Evolutionary conservation across 192 early-diverging fungal genomes (phyloP).

Genomic region (Piromyces sp.): DNA sequence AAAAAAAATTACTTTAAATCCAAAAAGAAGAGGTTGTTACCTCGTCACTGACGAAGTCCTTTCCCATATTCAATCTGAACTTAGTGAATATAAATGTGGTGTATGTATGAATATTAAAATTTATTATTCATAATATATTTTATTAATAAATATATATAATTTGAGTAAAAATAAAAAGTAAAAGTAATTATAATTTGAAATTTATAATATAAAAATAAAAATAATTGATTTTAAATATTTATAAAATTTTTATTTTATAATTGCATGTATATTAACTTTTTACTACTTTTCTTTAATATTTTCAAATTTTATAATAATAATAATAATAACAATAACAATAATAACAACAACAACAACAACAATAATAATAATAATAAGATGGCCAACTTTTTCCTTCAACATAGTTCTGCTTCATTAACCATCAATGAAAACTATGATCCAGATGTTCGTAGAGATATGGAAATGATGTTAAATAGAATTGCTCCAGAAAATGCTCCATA

Average conservation of each 20-base stretch:
- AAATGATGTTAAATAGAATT: slow-evolving; percentile 65
- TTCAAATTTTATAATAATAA: no score
- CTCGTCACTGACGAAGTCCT: slow-evolving; percentile 54
- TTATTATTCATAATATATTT: no score
- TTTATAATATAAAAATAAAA: no score
- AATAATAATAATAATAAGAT: not conserved
- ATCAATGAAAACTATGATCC: slow-evolving; percentile 77
- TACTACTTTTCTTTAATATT: no score
- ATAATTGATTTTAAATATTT: no score
- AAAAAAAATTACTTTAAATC: slow-evolving; percentile 31
- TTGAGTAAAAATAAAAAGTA: no score
- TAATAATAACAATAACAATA: slow-evolving; percentile 31
- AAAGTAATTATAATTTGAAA: no score
- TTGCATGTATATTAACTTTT: no score
- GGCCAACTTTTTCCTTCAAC: slow-evolving; percentile 40
- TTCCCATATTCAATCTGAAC: slow-evolving; percentile 31
- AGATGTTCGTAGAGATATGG: slow-evolving; percentile 63
- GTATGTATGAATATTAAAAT: slow-evolving; percentile 9
- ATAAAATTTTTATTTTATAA: no score
- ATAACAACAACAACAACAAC: not conserved
- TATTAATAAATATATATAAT: no score
- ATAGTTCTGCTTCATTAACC: slow-evolving; percentile 75
- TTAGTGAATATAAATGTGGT: slow-evolving; percentile 48
- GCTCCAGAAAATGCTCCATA: slow-evolving; percentile 65
- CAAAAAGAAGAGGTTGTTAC: slow-evolving; percentile 52